Base-by-base conservation (phyloP, 306 rosid species). In the Rubus idaeus region DNA sequence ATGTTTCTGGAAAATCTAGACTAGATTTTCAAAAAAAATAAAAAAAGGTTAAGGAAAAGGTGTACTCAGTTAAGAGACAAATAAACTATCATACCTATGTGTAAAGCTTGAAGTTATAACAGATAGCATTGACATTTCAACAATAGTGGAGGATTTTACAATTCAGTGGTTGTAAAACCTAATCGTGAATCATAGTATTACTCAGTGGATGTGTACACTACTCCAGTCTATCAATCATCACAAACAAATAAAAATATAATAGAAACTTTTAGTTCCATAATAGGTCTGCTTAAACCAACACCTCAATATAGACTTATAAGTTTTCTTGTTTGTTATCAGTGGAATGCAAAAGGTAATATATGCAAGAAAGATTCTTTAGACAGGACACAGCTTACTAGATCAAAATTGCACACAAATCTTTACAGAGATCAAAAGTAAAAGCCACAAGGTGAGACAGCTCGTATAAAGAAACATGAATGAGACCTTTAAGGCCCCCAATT, bases 1-100 rank as follows among this genome's bases (percentile, higher is more conserved):
- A 88, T 83, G 62, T 77, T 75, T 78, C 77, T 18, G 96, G 97
- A 83, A 92, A 94, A 90, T 94, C 98, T 88, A 94, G 88, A 89
- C 97, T 94, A 92, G 80, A 94, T 86, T 71, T 75, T 74, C 83
- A 85, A 82, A 76, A 71, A 49, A 30, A 58, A 23, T 5, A 58
- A 61, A 61, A 26, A 5, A 4, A 57, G 0, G 11, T 30, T 30
- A 30, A 30, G 35, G 35, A 26, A 78, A 78, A 40, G 73, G 30
- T 8, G 41, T 41, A 83, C 73, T 83, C 72, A 75, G 68, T 75
- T 73, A 44, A 87, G 71, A 83, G 39, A 62, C 40, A 50, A 30
- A 73, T 11, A 40, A 55, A 55, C 49, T 71, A 11, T 12, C 14
- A 4, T 10, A 39, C 35, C 44, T 53, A 13, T 18, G 39, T 26